Conservation (phyloP, 1,284 basidiomycete genomes). For the Salmacisia buchloeana region DNA sequence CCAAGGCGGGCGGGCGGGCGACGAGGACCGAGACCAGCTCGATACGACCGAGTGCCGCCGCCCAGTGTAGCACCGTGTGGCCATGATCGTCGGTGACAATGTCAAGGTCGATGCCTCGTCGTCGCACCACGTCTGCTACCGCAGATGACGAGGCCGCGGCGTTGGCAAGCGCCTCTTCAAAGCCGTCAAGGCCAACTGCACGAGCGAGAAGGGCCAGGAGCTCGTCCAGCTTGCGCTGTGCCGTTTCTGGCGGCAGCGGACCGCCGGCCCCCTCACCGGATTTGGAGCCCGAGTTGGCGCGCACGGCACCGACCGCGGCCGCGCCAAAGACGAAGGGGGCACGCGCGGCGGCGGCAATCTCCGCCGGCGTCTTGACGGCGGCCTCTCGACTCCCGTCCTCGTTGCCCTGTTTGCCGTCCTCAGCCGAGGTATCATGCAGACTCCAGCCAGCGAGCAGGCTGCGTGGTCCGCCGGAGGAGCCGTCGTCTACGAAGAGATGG, state of each 20-base stretch:
- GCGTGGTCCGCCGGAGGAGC: neutral
- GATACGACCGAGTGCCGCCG: constrained; percentile 72
- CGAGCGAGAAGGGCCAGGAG: neutral
- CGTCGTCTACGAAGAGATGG: constrained; percentile 43
- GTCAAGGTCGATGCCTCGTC: constrained; percentile 52
- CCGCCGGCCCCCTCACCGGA: neutral
- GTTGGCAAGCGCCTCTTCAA: neutral
- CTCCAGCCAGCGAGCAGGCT: neutral
- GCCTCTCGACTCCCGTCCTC: neutral
- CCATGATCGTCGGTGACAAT: constrained; percentile 74
- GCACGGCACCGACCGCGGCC: neutral
- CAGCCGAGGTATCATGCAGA: neutral
- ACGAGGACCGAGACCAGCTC: constrained; percentile 38
- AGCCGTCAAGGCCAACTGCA: constrained; percentile 1
- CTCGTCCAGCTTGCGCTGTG: neutral
- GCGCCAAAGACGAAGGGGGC: neutral
- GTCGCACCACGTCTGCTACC: neutral
- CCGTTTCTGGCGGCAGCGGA: neutral
- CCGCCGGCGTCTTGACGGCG: neutral
- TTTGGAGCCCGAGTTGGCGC: neutral
- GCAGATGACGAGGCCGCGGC: neutral
- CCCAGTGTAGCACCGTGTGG: constrained; percentile 89
- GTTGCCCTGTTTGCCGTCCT: neutral
- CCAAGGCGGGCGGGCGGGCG: constrained; percentile 64
- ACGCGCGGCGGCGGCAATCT: neutral